A percentile compares a stretch with the other conserved stretches of the same genome.
Conservation (phyloP, 2,329 filamentous ascomycete genomes). For the Stylonectria norvegica region DNA sequence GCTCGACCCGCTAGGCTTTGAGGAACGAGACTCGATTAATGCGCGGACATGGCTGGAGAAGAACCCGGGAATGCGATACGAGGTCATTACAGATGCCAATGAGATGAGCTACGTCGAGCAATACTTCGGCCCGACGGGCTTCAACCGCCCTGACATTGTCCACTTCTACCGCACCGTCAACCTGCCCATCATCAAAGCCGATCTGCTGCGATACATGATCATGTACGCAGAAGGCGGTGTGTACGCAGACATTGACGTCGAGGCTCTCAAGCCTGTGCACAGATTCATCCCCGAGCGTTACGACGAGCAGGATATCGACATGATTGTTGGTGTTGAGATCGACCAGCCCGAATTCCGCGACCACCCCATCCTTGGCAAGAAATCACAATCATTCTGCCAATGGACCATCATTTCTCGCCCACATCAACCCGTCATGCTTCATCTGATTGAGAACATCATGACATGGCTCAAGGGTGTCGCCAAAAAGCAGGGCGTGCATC, state of each 20-base stretch:
- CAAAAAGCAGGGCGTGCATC: slow-evolving; percentile 53
- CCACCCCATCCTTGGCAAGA: slow-evolving; percentile 64
- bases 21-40: slow-evolving; percentile 56
- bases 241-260: slow-evolving; percentile 53
- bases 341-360: slow-evolving; percentile 63
- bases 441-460: slow-evolving; percentile 66
- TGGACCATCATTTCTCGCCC: slow-evolving; percentile 74
- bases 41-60: slow-evolving; percentile 64
- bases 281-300: slow-evolving; percentile 50
- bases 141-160: slow-evolving; percentile 65
- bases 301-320: slow-evolving; percentile 61
- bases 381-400: slow-evolving; percentile 69
- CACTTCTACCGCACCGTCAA: slow-evolving; percentile 57
- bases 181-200: slow-evolving; percentile 62
- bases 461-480: slow-evolving; percentile 61
- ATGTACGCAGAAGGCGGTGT: slow-evolving; percentile 75
- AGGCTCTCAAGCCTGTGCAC: slow-evolving; percentile 33
- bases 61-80: slow-evolving; percentile 65
- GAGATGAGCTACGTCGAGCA: slow-evolving; percentile 65
- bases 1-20: slow-evolving; percentile 62
- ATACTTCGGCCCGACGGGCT: slow-evolving; percentile 61
- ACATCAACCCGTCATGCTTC: slow-evolving; percentile 63
- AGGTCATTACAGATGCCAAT: slow-evolving; percentile 67
- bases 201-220: slow-evolving; percentile 67
- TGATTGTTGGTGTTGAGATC: slow-evolving; percentile 69